phyloP scores from a whole-genome alignment of 192 early-diverging fungal species.

The Backusella mclennaniae region DNA sequence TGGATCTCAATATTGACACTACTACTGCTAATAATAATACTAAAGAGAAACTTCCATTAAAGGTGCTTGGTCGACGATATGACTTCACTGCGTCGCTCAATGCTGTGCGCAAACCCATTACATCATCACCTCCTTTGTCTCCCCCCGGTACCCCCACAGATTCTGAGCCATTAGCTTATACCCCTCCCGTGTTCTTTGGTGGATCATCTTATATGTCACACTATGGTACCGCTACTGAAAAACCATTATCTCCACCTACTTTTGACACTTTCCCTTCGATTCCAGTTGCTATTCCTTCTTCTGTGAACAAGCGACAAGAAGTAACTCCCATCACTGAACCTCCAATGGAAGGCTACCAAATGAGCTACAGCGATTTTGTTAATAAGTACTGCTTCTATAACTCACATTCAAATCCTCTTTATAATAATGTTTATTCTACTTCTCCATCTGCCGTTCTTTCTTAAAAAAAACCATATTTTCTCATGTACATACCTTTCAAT shows the following conservation, averaged over 20 bases:
- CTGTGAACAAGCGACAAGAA: background rate
- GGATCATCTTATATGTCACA: background rate
- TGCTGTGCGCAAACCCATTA: conserved; percentile 25
- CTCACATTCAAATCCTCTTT: background rate
- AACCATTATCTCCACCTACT: background rate
- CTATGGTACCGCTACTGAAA: background rate
- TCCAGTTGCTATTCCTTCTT: background rate
- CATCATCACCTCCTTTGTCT: conserved; percentile 5
- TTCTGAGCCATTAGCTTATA: background rate
- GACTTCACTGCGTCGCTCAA: conserved; percentile 40
- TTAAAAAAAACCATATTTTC: background rate
- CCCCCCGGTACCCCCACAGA: background rate
- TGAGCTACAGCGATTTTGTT: conserved; percentile 39
- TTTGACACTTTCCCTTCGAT: background rate
- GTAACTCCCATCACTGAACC: background rate
- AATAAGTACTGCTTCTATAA: conserved; percentile 59
- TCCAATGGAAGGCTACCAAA: conserved; percentile 7
- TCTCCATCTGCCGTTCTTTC: conserved; percentile 8
- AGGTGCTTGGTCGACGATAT: conserved; percentile 31
- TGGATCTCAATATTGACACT: background rate
- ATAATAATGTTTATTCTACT: conserved; percentile 1
- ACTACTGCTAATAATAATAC: background rate
- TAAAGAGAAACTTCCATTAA: background rate
- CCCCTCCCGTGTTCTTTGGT: conserved; percentile 11
- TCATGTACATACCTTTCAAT: background rate